Conservation (phyloP, 495 filamentous ascomycete genomes). For the Staphylotrichum tortipilum region DNA sequence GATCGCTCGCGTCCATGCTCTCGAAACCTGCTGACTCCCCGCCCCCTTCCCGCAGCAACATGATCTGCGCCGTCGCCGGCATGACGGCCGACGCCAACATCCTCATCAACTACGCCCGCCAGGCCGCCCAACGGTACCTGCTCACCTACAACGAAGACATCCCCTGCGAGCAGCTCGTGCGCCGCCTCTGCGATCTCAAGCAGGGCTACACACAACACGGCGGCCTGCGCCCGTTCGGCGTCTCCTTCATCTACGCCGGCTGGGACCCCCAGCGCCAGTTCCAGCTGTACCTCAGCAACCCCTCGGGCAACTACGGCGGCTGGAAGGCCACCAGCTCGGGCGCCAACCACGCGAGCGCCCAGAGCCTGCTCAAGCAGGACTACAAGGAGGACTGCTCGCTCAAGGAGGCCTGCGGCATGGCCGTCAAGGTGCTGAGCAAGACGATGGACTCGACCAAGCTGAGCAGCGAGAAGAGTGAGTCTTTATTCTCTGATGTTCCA, state of each 20-base stretch:
- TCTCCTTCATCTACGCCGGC: slow-evolving; percentile 98
- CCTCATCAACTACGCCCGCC: slow-evolving; percentile 97
- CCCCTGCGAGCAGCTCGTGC: slow-evolving; percentile 96
- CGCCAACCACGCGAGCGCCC: slow-evolving; percentile 95
- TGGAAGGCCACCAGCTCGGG: slow-evolving; percentile 99
- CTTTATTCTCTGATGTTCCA: no score
- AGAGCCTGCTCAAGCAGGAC: slow-evolving; percentile 97
- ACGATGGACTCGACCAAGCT: slow-evolving; percentile 99
- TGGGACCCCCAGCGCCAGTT: slow-evolving; percentile 93
- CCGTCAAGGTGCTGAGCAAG: slow-evolving; percentile 98
- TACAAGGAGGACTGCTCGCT: slow-evolving; percentile 96
- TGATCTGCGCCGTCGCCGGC: slow-evolving; percentile 98
- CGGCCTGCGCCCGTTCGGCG: slow-evolving; percentile 93
- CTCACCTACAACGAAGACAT: slow-evolving; percentile 99
- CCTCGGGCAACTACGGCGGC: slow-evolving; percentile 97
- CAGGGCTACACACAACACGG: slow-evolving; percentile 99
- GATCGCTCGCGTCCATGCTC: neutral
- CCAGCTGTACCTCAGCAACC: slow-evolving; percentile 99
- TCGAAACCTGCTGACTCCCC: neutral
- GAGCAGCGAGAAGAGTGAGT: slow-evolving; percentile 93
- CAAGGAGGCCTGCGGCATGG: slow-evolving; percentile 94
- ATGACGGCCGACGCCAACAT: slow-evolving; percentile 99
- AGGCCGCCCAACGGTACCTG: slow-evolving; percentile 93
- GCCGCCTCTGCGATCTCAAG: slow-evolving; percentile 93
- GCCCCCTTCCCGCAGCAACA: slow-evolving; percentile 70